Evolutionary conservation across 2,329 filamentous ascomycete genomes (phyloP).

Genomic region (Aureobasidium mangrovei): DNA sequence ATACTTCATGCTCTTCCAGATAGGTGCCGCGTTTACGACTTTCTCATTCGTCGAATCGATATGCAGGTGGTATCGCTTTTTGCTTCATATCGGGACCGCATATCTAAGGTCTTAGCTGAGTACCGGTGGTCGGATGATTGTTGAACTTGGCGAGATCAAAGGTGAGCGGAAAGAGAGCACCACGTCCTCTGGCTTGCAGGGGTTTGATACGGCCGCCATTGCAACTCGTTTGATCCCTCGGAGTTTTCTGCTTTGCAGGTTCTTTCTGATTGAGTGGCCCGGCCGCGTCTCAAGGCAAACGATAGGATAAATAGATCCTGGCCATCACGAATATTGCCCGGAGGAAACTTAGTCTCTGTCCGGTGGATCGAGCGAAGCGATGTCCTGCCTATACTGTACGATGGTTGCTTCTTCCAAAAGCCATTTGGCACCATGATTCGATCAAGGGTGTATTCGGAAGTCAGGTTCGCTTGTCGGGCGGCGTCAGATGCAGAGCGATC

Average conservation of each 20-base stretch:
- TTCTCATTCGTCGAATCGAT: not conserved
- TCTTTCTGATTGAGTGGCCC: too few species aligned
- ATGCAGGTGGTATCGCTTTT: conserved; percentile 4
- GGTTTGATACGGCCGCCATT: too few species aligned
- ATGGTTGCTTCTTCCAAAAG: too few species aligned
- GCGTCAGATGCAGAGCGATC: not conserved
- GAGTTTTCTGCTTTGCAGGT: too few species aligned
- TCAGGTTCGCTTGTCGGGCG: not conserved
- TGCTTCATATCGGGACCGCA: not conserved
- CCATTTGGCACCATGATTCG: not conserved
- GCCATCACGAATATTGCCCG: too few species aligned
- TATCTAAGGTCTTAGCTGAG: not conserved
- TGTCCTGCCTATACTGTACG: too few species aligned
- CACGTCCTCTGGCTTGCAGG: not conserved
- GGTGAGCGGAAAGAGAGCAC: not conserved
- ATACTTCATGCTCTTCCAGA: not conserved
- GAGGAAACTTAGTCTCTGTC: too few species aligned
- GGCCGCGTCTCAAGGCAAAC: too few species aligned
- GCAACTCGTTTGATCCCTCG: too few species aligned
- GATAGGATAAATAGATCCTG: too few species aligned
- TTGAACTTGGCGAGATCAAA: conserved; percentile 1
- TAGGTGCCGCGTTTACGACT: not conserved
- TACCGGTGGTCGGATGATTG: not conserved
- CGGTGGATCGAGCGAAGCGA: too few species aligned
- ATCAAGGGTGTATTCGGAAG: not conserved